Percentiles rank a stretch among this genome's conserved stretches.
Conservation (phyloP, 176 grass and related monocot genomes). For the Avena eriantha region DNA sequence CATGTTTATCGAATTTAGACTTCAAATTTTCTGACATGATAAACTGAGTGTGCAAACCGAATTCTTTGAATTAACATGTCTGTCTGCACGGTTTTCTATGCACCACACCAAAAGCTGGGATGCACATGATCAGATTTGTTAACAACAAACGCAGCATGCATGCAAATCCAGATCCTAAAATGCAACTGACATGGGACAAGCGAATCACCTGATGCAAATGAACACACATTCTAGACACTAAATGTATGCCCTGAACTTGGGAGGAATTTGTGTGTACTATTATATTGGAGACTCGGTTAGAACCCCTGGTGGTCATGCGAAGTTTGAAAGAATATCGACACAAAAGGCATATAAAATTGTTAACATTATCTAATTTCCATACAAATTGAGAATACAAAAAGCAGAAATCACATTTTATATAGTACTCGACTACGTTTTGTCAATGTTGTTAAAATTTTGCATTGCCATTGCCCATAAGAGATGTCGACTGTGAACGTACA, state of each 20-base stretch:
- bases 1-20: neutral
- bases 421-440: neutral
- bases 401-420: neutral
- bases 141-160: slow-evolving; percentile 16
- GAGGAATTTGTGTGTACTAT: neutral
- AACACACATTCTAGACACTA: neutral
- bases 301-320: neutral
- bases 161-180: slow-evolving; percentile 6
- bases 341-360: neutral
- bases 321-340: neutral
- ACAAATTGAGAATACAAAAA: neutral
- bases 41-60: neutral
- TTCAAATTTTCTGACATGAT: neutral
- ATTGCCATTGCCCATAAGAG: neutral
- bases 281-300: neutral
- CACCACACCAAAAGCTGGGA: neutral
- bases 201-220: slow-evolving; percentile 7
- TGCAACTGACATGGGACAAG: slow-evolving; percentile 1
- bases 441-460: neutral
- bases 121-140: neutral
- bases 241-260: neutral
- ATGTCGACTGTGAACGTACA: neutral
- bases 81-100: neutral
- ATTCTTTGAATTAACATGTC: neutral
- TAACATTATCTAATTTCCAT: neutral